A percentile compares a stretch with the other conserved stretches of the same genome.
Evolutionary conservation across 148 eudicot genomes (phyloP).

Genomic region (Rhododendron molle): DNA sequence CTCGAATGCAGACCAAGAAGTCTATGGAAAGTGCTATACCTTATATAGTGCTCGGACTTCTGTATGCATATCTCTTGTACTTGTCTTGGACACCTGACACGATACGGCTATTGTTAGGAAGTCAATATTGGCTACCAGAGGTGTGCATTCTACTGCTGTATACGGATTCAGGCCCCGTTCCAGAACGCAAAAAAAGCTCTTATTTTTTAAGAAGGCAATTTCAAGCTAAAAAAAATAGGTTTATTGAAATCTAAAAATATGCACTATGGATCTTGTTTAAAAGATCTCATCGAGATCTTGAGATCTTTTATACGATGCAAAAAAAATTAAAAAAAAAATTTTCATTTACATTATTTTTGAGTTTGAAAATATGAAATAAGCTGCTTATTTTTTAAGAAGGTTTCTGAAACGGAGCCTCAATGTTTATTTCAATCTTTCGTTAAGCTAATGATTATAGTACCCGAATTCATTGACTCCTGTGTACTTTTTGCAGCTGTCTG

Average conservation of each 20-base stretch:
- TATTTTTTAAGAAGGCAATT: too few species aligned
- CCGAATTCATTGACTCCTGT: not conserved
- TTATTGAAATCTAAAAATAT: too few species aligned
- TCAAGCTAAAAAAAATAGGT: too few species aligned
- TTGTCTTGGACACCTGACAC: slow-evolving; percentile 97
- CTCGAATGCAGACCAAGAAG: slow-evolving; percentile 69
- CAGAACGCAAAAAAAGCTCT: too few species aligned
- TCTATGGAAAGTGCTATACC: slow-evolving; percentile 69
- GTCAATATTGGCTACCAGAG: slow-evolving; percentile 94
- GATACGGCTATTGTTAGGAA: slow-evolving; percentile 67
- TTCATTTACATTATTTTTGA: too few species aligned
- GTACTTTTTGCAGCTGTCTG: slow-evolving; percentile 45
- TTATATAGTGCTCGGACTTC: slow-evolving; percentile 58
- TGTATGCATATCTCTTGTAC: slow-evolving; percentile 70
- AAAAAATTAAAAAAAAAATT: too few species aligned
- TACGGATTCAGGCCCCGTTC: not conserved
- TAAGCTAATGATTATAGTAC: not conserved
- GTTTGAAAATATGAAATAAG: too few species aligned
- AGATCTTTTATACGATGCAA: too few species aligned
- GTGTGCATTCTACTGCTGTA: slow-evolving; percentile 24
- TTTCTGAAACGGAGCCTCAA: too few species aligned
- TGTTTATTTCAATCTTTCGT: not conserved
- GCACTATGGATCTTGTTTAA: too few species aligned
- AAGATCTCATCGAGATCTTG: too few species aligned
- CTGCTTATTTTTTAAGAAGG: too few species aligned